Evolutionary conservation across 139 green algal genomes (phyloP).

Genomic region (Microglena sp.): DNA sequence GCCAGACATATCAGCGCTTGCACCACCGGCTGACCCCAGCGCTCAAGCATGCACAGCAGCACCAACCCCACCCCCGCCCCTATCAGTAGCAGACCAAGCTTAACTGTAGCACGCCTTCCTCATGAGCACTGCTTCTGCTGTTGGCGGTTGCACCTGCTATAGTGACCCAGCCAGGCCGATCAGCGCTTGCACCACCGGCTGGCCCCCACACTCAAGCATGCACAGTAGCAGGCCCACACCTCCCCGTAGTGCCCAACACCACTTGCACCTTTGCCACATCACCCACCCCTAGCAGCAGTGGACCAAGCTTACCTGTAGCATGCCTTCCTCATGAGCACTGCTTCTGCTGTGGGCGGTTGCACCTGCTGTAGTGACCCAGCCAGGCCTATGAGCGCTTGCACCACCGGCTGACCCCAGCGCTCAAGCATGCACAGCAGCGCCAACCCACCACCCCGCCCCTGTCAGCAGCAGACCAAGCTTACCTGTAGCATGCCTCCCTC

Average conservation of each 20-base stretch:
- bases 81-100: too few species aligned
- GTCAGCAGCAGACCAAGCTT: too few species aligned
- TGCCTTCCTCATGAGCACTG: slow-evolving; percentile 48
- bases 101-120: slow-evolving; percentile 58
- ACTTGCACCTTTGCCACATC: too few species aligned
- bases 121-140: slow-evolving; percentile 35
- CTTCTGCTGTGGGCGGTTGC: too few species aligned
- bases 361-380: slow-evolving; percentile 31
- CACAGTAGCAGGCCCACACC: slow-evolving; percentile 67
- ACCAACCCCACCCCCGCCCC: too few species aligned
- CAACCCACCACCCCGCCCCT: too few species aligned
- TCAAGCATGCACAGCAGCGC: slow-evolving; percentile 71
- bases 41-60: slow-evolving; percentile 73
- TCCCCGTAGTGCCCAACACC: too few species aligned
- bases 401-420: slow-evolving; percentile 33
- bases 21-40: slow-evolving; percentile 34
- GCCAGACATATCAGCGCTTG: slow-evolving; percentile 38
- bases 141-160: not conserved
- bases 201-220: slow-evolving; percentile 57
- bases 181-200: slow-evolving; percentile 37
- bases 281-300: too few species aligned
- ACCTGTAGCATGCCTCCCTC: slow-evolving; percentile 54
- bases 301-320: slow-evolving; percentile 52
- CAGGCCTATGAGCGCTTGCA: slow-evolving; percentile 30
- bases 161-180: slow-evolving; percentile 33